Evolutionary conservation across 192 early-diverging fungal genomes (phyloP).

Genomic region (Coemansia sp.): DNA sequence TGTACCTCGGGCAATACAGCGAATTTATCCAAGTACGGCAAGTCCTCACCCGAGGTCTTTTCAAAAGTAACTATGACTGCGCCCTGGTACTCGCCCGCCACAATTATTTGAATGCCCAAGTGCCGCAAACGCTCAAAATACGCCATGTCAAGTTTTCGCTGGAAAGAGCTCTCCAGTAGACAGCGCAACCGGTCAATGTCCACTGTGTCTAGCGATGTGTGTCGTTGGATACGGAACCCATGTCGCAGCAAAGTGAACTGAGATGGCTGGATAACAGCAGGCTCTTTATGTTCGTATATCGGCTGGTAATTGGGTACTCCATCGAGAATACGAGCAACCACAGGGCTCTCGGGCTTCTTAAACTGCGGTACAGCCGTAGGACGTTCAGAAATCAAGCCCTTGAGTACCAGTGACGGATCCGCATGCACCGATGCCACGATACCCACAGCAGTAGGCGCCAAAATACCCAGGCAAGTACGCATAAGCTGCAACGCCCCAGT

Average conservation of each 20-base stretch:
- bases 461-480: slow-evolving; percentile 63
- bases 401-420: slow-evolving; percentile 51
- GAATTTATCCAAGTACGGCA: slow-evolving; percentile 90
- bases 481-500: slow-evolving; percentile 61
- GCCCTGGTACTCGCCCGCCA: slow-evolving; percentile 92
- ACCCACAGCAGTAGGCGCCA: slow-evolving; percentile 75
- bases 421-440: slow-evolving; percentile 68
- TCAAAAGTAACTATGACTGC: slow-evolving; percentile 85
- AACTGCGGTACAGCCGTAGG: slow-evolving; percentile 3
- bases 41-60: neutral
- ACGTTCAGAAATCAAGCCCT: slow-evolving; percentile 55
- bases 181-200: slow-evolving; percentile 56
- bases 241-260: slow-evolving; percentile 77
- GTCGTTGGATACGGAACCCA: slow-evolving; percentile 69
- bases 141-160: slow-evolving; percentile 60
- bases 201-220: slow-evolving; percentile 54
- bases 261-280: slow-evolving; percentile 15
- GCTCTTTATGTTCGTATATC: neutral
- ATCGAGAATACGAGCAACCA: neutral
- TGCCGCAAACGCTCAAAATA: slow-evolving; percentile 63
- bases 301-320: no score
- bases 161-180: slow-evolving; percentile 80
- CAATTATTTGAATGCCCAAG: slow-evolving; percentile 63
- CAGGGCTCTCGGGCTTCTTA: neutral
- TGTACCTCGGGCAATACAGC: slow-evolving; percentile 83